Evolutionary conservation across 352 stramenopile species (phyloP), one percentile per base, ranked within the genome.

Genomic region (Hyphochytrium catenoides): DNA sequence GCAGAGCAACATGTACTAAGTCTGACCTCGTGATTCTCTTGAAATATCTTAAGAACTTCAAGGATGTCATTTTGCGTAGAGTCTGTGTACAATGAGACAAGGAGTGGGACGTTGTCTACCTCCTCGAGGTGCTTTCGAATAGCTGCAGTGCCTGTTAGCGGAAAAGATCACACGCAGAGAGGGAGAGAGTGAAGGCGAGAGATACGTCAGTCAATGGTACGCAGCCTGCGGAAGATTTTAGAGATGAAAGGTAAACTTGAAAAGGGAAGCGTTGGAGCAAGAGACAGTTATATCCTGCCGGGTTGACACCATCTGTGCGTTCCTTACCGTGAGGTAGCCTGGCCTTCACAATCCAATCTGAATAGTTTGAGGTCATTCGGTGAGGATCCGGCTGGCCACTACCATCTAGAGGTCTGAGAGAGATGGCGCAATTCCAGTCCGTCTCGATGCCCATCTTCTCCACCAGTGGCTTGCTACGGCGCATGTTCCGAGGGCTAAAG

Each of bases 361-460:
- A 92, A 54, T 97, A 97, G 31, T 84, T 85, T 3, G 75, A 93
- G 12, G 74, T 91, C 85, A 97, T 97, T 24, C 87, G 62, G 58
- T 94, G 79, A 2, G 74, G 66, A 48, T 97, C 85, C 2, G 76
- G 77, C 28, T 57, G 50, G 0, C 65, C 68, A 21, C 87, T 81
- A 26, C 69, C 74, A 19, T 92, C 71, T 17, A 96, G 57, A 9
- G 83, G 58, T 4, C 85, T 66, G 22, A 98, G 55, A 8, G 82
- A 96, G 39, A 98, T 97, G 1, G 89, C 88, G 42, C 84, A 95
- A 55, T 98, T 98, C 88, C 88, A 98, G 26, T 92, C 84, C 3
- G 92, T 94, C 49, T 97, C 88, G 21, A 98, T 95, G 29, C 89
- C 88, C 84, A 98, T 96, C 51, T 96, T 93, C 49, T 93, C 79